These are phyloP conservation scores for Sinapis alba DNA, from an alignment of 441 rosid species.

Conservation along the genomic window DNA sequence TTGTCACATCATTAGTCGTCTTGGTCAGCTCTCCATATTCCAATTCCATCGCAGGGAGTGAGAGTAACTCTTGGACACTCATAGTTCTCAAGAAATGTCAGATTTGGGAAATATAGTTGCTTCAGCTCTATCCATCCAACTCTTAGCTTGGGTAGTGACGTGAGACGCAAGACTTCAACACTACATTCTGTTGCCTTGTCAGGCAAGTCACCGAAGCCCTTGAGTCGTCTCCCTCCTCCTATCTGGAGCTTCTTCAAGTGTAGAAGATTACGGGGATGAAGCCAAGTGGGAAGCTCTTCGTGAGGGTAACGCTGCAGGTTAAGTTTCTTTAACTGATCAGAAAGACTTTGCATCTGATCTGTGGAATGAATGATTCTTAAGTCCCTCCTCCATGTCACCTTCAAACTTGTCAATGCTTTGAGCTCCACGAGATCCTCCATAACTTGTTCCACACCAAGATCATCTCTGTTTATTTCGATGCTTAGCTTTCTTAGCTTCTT, in stretches of 20 bases:
- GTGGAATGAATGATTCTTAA: background rate
- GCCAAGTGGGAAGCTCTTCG: slow-evolving; percentile 39
- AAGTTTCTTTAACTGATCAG: background rate
- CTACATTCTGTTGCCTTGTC: background rate
- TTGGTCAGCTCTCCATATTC: slow-evolving; percentile 29
- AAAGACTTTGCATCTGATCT: background rate
- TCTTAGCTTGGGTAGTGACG: slow-evolving; percentile 12
- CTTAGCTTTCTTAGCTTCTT: slow-evolving; percentile 40
- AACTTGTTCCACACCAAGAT: background rate
- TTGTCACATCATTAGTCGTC: background rate
- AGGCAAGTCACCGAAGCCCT: slow-evolving; percentile 7
- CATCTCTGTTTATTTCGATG: slow-evolving; percentile 32
- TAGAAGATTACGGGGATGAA: slow-evolving; percentile 6
- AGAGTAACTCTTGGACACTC: slow-evolving; percentile 20
- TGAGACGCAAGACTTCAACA: slow-evolving; percentile 23
- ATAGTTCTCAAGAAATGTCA: slow-evolving; percentile 1
- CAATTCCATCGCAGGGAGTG: slow-evolving; percentile 24
- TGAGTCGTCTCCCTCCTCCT: slow-evolving; percentile 40
- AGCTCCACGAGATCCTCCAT: background rate
- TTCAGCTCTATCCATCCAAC: slow-evolving; percentile 18
- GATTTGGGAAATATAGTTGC: slow-evolving; percentile 2
- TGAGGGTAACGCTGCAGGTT: slow-evolving; percentile 44
- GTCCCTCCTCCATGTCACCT: slow-evolving; percentile 49
- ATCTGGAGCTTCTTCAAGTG: slow-evolving; percentile 36
- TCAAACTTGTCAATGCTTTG: slow-evolving; percentile 36